Base-by-base conservation (phyloP, 1,284 basidiomycete species). In the Laetiporus sulphureus region DNA sequence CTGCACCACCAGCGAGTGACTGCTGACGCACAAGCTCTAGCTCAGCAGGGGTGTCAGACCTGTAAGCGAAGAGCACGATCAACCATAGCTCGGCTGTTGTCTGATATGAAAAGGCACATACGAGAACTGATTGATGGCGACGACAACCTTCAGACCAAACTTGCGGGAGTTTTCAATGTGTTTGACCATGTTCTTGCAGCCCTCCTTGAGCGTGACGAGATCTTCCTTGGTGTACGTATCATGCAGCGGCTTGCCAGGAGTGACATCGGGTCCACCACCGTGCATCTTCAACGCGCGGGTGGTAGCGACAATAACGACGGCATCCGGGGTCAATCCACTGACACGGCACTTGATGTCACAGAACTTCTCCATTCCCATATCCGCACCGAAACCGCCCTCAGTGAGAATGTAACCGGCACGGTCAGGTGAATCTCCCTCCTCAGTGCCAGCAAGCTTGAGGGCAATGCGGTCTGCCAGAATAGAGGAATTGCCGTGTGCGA, bases 341-440 rank as follows among this genome's bases (percentile, higher is more conserved):
- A 91, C 77, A 45, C 96, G 83, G 63, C 95, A 98, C 69, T 99
- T 99, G 77, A 99, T 99, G 71, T 99, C 97, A 77, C 93, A 98
- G 77, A 99, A 99, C 67, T 99, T 94, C 69, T 94, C 91, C 90
- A 94, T 91, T 50, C 93, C 95, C 79, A 99, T 99, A 65, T 99
- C 95, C 19, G 96, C 95, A 49, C 95, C 96, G 65, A 99, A 99
- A 19, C 95, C 95, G 58, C 94, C 95, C 67, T 99, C 95, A 29
- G 95, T 99, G 54, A 99, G 82, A 45, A 99, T 96, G 58, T 97
- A 99, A 27, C 95, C 95, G 33, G 85, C 81, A 45, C 83, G 80
- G 43, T 86, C 82, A 8, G 80, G 55, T 1, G 78, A 68, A 58
- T 98, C 95, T 41, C 93, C 94, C 54, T 88, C 77, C 64, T 99